Evolutionary conservation across 2,329 filamentous ascomycete genomes (phyloP), one percentile per base, ranked within the genome.

Genomic region (Microsporum canis): DNA sequence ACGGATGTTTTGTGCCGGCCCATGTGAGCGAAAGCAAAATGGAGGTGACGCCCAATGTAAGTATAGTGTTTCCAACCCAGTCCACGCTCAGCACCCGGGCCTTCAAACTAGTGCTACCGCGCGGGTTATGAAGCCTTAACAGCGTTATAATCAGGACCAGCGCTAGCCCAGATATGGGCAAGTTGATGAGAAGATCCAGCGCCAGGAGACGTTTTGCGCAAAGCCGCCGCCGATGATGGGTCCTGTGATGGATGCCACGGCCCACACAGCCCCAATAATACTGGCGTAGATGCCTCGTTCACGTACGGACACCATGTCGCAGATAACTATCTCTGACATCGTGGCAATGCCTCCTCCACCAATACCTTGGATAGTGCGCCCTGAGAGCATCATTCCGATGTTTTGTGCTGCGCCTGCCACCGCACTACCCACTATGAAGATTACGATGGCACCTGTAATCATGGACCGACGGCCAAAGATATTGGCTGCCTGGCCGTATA

Each of bases 101-200:
- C 3, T n/a, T 17, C 4, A 14, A 23, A 23, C 39, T n/a, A 6
- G 51, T 60, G 14, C 41, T 27, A 6, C 17, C 49, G 3, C 34
- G 59, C 12, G 57, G 38, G 39, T 51, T 38, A 6, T 61, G 49
- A 23, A 63, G 55, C 8, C 56, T 60, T 7, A 72, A 58, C 34
- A 71, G 69, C 3, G 68, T 17, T 2, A 67, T 38, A 5, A 73
- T 63, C 1, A 67, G 45, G 14, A 78, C 33, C 31, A 82, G 78
- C 0, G 80, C 77, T 0, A 75, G 67, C 1, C 77, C 80, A 36
- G 73, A 77, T 29, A 83, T 74, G 0, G 81, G 81, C 0, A 77
- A 70, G 58, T 83, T 84, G 68, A 83, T 79, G 73, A 83, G 65
- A 81, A 82, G 43, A 76, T 78, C 78, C 80, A 83, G 58, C 80